Conservation (phyloP, 2,329 filamentous ascomycete species). For the Raffaelea ambrosiae region DNA sequence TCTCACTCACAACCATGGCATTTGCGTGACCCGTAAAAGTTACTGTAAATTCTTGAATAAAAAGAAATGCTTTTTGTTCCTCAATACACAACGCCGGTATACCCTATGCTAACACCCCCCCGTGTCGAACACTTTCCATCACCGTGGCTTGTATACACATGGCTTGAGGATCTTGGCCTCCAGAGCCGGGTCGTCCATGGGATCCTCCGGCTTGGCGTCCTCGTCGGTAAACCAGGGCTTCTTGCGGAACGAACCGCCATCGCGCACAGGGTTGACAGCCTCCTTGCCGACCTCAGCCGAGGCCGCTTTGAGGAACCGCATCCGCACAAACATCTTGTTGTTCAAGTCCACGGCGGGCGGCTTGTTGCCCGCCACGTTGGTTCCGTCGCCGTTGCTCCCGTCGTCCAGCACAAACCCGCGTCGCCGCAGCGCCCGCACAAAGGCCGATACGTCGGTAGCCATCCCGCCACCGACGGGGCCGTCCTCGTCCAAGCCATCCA, state of each 20-base stretch:
- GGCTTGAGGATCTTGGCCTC: constrained; percentile 71
- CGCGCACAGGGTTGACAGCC: constrained; percentile 17
- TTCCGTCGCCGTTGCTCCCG: neutral
- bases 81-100: too few relatives aligned
- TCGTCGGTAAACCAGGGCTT: constrained; percentile 49
- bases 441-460: constrained; percentile 80
- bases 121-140: constrained; percentile 14
- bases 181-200: constrained; percentile 47
- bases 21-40: too few relatives aligned
- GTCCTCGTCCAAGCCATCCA: constrained; percentile 54
- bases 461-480: constrained; percentile 52
- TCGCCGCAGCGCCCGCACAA: constrained; percentile 72
- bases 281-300: constrained; percentile 67
- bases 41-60: too few relatives aligned
- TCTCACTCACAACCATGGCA: too few relatives aligned
- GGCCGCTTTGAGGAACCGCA: constrained; percentile 86
- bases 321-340: constrained; percentile 98
- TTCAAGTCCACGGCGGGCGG: constrained; percentile 59
- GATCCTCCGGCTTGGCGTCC: constrained; percentile 42
- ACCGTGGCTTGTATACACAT: constrained; percentile 90
- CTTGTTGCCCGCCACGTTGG: constrained; percentile 24
- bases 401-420: constrained; percentile 71
- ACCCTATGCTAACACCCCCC: neutral
- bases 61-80: too few relatives aligned
- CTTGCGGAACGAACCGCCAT: constrained; percentile 24